These are phyloP conservation scores for Roridomyces roridus DNA, from an alignment of 768 basidiomycete genomes.

Conservation along the genomic window DNA sequence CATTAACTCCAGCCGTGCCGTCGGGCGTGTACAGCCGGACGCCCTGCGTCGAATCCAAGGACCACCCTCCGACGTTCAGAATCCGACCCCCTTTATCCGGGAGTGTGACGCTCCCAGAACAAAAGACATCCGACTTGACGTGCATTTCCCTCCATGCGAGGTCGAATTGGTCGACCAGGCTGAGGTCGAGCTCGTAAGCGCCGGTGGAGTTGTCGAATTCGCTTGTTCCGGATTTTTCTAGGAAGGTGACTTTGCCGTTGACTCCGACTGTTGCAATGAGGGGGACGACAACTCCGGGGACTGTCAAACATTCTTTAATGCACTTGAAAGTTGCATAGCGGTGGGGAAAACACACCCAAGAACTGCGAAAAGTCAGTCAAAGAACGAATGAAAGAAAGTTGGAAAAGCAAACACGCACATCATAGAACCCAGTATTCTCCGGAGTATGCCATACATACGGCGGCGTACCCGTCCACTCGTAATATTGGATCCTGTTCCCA, in stretches of 20 bases:
- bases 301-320: neutral
- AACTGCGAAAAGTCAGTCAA: constrained; percentile 38
- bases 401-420: constrained; percentile 48
- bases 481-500: constrained; percentile 57
- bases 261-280: constrained; percentile 78
- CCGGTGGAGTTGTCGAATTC: constrained; percentile 73
- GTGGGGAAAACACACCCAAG: constrained; percentile 50
- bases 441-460: constrained; percentile 73
- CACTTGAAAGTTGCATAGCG: too few species aligned
- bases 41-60: constrained; percentile 72
- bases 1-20: constrained; percentile 69
- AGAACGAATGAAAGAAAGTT: neutral
- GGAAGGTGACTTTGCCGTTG: constrained; percentile 83
- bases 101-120: constrained; percentile 73
- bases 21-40: constrained; percentile 77
- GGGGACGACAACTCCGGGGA: constrained; percentile 68
- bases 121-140: constrained; percentile 81
- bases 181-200: constrained; percentile 78
- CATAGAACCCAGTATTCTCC: constrained; percentile 67
- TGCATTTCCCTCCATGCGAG: constrained; percentile 79
- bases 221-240: constrained; percentile 73
- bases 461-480: constrained; percentile 53
- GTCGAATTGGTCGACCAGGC: constrained; percentile 52
- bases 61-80: constrained; percentile 76
- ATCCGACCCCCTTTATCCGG: constrained; percentile 76